These are phyloP conservation scores for Morella rubra DNA, from an alignment of 306 rosid genomes.

Conservation along the genomic window DNA sequence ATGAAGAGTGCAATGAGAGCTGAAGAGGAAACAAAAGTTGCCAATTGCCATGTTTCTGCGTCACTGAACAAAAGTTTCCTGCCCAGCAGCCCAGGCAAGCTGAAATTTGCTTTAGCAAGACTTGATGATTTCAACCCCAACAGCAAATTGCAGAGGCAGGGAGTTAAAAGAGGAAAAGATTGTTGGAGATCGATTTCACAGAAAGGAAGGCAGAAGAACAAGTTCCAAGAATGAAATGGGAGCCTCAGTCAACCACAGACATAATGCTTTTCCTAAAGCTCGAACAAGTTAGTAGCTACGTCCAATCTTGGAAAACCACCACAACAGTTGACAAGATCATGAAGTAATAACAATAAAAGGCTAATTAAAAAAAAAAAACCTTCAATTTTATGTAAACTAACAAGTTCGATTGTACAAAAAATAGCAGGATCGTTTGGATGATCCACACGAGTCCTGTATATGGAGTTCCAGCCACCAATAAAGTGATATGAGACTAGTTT, in stretches of 20 bases:
- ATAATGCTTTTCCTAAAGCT: conserved; percentile 20
- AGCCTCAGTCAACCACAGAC: conserved; percentile 3
- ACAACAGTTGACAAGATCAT: conserved; percentile 29
- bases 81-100: conserved; percentile 42
- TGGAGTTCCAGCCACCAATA: conserved; percentile 19
- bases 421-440: conserved; percentile 24
- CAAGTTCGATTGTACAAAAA: conserved; percentile 23
- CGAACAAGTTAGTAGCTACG: conserved; percentile 16
- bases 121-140: conserved; percentile 29
- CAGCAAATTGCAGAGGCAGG: conserved; percentile 16
- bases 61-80: conserved; percentile 39
- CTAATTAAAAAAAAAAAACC: conserved; percentile 15
- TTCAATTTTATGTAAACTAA: conserved; percentile 32
- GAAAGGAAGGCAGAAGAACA: conserved; percentile 5
- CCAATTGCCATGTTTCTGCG: conserved; percentile 32
- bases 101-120: conserved; percentile 39
- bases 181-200: not conserved
- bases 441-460: conserved; percentile 19
- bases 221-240: conserved; percentile 19
- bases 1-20: conserved; percentile 42
- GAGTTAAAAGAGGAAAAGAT: conserved; percentile 25
- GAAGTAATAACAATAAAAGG: conserved; percentile 15
- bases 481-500: conserved; percentile 23
- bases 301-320: conserved; percentile 25
- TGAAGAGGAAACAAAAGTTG: conserved; percentile 36